Base-by-base conservation (phyloP, 164 flowering plant genomes). In the Macadamia tetraphylla region DNA sequence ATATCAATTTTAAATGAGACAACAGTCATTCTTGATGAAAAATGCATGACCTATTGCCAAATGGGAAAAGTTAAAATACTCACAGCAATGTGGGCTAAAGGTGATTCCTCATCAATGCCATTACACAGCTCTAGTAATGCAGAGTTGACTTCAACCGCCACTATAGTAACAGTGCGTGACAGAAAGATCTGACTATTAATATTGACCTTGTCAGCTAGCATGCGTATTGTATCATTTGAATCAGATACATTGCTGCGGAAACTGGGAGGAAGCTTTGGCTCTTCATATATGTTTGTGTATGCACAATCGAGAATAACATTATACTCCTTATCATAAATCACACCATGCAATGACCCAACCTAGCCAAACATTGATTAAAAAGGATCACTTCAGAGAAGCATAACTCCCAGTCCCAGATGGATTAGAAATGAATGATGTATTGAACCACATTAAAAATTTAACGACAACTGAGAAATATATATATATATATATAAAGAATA, bases 191-290 rank as follows among this genome's bases (percentile, higher is more conserved):
- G 97, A 82, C 98, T 82, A 63, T 84, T 93, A 63, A 79, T 68
- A 71, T 95, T 95, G 79, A 95, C 99, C 78, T 88, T 92, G 75
- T 95, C 98, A 58, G 80, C 96, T 73, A 92, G 82, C 81, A 88
- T 67, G 58, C 83, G 84, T 73, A 90, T 87, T 44, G 96, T 85
- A 71, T 89, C 99, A 58, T 82, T 83, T 32, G 92, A 73, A 72
- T 65, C 87, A 78, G 89, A 70, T 32, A 68, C 71, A 74, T 72
- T 71, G 56, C 82, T 86, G 70, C 98, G 95, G 69, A 95, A 91
- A 77, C 90, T 85, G 62, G 92, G 91, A 77, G 99, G 97, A 74
- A 95, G 89, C 66, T 63, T 88, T 51, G 99, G 94, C 71, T 75
- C 86, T 76, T 95, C 99, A 62, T 35, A 64, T 70, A 95, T 69